These are phyloP conservation scores for Claviceps cyperi DNA, from an alignment of 2,329 filamentous ascomycete species.

Conservation along the genomic window DNA sequence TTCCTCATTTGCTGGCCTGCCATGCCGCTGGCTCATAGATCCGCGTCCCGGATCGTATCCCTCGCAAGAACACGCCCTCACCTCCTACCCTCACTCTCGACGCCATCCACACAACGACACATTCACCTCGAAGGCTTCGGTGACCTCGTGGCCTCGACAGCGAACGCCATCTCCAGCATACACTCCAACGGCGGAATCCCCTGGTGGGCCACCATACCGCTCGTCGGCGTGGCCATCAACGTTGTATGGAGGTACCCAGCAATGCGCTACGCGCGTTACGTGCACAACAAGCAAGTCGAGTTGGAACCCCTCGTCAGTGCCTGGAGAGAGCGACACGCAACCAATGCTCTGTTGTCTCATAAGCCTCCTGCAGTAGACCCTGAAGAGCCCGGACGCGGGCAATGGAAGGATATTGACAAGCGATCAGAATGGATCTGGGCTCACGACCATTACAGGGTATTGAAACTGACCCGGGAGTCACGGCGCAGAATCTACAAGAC, in stretches of 20 bases:
- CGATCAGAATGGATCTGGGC: slow-evolving; percentile 11
- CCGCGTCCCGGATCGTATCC: neutral
- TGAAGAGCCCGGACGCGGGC: neutral
- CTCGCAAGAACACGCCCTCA: neutral
- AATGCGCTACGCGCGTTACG: slow-evolving; percentile 23
- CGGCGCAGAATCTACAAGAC: slow-evolving; percentile 20
- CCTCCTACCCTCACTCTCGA: neutral
- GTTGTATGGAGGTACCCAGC: slow-evolving; percentile 32
- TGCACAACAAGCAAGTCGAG: slow-evolving; percentile 12
- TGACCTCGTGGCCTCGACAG: slow-evolving; percentile 24
- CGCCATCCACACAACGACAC: slow-evolving; percentile 7
- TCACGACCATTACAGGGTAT: slow-evolving; percentile 6
- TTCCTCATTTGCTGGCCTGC: neutral
- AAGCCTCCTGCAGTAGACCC: neutral
- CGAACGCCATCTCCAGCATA: slow-evolving; percentile 27
- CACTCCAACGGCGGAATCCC: slow-evolving; percentile 30
- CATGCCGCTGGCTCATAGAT: slow-evolving; percentile 5
- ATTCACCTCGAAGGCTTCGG: slow-evolving; percentile 21
- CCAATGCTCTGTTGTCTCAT: too few relatives aligned
- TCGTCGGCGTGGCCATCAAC: slow-evolving; percentile 33
- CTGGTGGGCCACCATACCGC: slow-evolving; percentile 40
- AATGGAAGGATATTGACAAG: slow-evolving; percentile 2
- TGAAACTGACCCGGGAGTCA: slow-evolving; percentile 15
- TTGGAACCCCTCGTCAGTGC: slow-evolving; percentile 18
- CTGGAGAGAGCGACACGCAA: slow-evolving; percentile 17